Conservation (phyloP, 2,329 filamentous ascomycete genomes). For the Ceratocystis harringtonii region DNA sequence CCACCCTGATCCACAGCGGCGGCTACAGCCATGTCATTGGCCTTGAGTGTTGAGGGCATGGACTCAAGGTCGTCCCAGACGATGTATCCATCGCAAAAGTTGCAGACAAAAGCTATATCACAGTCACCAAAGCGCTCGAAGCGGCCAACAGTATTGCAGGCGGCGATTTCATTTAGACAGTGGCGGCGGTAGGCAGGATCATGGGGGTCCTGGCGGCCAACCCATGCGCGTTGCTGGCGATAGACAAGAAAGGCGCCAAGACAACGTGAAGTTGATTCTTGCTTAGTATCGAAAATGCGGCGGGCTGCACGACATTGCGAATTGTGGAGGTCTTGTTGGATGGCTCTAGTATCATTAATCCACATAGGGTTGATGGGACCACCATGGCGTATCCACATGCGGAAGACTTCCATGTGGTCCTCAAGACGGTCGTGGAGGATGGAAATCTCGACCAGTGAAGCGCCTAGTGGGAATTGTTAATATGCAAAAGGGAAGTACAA, state of each 20-base stretch:
- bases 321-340: constrained; percentile 39
- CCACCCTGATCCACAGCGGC: background rate
- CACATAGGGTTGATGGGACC: constrained; percentile 42
- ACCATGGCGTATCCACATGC: constrained; percentile 39
- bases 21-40: background rate
- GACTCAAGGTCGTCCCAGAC: constrained; percentile 41
- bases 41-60: constrained; percentile 31
- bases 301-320: constrained; percentile 42
- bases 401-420: constrained; percentile 35
- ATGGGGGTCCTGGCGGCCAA: constrained; percentile 17
- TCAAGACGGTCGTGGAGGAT: constrained; percentile 32
- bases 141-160: constrained; percentile 38
- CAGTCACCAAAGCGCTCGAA: constrained; percentile 41
- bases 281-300: constrained; percentile 39
- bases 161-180: constrained; percentile 34
- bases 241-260: constrained; percentile 42
- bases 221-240: constrained; percentile 30
- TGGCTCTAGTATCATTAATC: constrained; percentile 36
- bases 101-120: constrained; percentile 44
- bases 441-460: constrained; percentile 37
- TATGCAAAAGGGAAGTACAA: background rate
- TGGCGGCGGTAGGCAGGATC: constrained; percentile 27
- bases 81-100: constrained; percentile 46
- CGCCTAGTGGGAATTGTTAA: constrained; percentile 26
- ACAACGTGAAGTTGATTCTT: constrained; percentile 34